Evolutionary conservation across 2,329 filamentous ascomycete species (phyloP), one percentile per base, ranked within the genome.

Genomic region (Cadophora luteo-olivacea): DNA sequence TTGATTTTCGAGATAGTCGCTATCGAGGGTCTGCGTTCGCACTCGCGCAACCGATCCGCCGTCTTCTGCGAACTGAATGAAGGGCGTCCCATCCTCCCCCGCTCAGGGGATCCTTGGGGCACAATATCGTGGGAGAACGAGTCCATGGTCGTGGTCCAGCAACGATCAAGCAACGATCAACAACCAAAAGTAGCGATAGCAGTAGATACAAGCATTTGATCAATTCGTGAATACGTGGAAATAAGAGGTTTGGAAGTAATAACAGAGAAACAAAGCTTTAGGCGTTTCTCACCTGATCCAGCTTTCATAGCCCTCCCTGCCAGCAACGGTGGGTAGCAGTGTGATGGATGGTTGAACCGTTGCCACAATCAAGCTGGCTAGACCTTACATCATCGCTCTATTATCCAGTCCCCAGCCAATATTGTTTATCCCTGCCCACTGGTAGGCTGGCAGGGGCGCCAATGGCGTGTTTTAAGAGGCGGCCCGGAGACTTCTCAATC

Each of bases 51-150:
- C 29, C 73, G 68, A 68, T 75, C 74, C 4, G 67, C 64, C 25
- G 73, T 75, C 9, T 72, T 73, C 57, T 66, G 45, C 0, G 73
- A 73, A 33, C 68, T 74, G 66, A 76, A 74, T 64, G 65, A 70
- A 3, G 73, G 74, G 54, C 69, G 64, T 3, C 49, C 70, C 1
- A 41, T n/a, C 32, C 69, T 72, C n/a, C 72, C 69, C 12, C 69
- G 66, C n/a, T 69, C 64, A 48, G 61, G 61, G 36, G 41, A 9
- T 3, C 60, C 45, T 32, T 54, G 48, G 12, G 61, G 32, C 12
- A 64, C 14, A 19, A 54, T 52, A 29, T 64, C 48, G 45, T 52
- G 48, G 48, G 61, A 64, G 61, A 64, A 62, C 22, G 60, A 62
- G 22, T 29, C 60, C 38, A 49, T 61, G 19, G 32, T 60, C 32